Evolutionary conservation across 2,329 filamentous ascomycete genomes (phyloP).

Genomic region (Botrytis hyacinthi): DNA sequence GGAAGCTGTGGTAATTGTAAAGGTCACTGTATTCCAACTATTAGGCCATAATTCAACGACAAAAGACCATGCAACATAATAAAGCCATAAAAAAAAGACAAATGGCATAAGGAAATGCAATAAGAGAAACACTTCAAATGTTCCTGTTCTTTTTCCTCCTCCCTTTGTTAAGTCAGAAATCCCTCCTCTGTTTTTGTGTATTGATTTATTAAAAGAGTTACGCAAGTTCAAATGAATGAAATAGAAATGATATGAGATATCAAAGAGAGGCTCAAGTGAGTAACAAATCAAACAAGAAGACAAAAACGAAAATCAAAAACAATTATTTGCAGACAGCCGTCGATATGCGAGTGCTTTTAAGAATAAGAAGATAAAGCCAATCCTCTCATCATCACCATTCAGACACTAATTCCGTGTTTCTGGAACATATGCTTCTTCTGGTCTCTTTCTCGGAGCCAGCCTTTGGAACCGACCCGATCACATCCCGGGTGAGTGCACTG

Average conservation of each 20-base stretch:
- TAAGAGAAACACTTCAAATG: not conserved
- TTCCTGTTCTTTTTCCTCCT: not conserved
- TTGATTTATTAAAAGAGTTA: not conserved
- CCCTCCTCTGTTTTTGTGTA: not conserved
- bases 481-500: conserved; percentile 26
- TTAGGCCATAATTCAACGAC: not conserved
- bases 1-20: not conserved
- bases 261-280: not conserved
- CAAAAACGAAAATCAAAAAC: not conserved
- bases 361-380: no score
- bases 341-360: not conserved
- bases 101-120: not conserved
- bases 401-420: not conserved
- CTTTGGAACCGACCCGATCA: conserved; percentile 26
- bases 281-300: not conserved
- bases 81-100: not conserved
- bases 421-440: conserved; percentile 26
- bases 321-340: not conserved
- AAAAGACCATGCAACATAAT: not conserved
- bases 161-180: not conserved
- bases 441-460: conserved; percentile 25
- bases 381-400: no score
- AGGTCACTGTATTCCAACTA: not conserved
- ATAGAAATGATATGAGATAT: not conserved
- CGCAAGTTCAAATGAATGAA: not conserved